Percentiles rank a stretch among this genome's conserved stretches.
Conservation (phyloP, 768 basidiomycete species). For the Symmetrospora coprosmae region DNA sequence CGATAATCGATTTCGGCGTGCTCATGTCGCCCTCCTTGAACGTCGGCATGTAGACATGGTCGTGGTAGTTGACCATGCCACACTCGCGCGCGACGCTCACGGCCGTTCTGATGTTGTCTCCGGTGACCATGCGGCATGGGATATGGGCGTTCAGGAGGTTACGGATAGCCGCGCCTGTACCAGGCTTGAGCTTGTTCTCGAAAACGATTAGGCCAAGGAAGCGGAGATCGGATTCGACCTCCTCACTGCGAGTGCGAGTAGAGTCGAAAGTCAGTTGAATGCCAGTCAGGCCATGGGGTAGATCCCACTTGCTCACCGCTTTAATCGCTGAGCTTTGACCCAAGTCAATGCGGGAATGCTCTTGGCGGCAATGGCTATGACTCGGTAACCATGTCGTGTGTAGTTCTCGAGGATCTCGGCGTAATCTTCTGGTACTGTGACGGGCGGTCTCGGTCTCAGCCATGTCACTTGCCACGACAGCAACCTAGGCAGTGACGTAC, state of each 20-base stretch:
- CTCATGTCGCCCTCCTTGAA: conserved; percentile 53
- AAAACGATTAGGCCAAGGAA: conserved; percentile 95
- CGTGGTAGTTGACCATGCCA: conserved; percentile 67
- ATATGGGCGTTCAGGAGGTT: conserved; percentile 75
- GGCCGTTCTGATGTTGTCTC: conserved; percentile 90
- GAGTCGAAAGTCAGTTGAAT: neutral
- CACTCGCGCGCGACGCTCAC: conserved; percentile 95
- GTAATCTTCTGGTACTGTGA: conserved; percentile 80
- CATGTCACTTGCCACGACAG: neutral
- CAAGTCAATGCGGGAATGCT: conserved; percentile 83
- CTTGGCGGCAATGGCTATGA: conserved; percentile 96
- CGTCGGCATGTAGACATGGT: conserved; percentile 69
- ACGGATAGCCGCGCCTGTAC: conserved; percentile 77
- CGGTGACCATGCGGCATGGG: conserved; percentile 93
- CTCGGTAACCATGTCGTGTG: conserved; percentile 87
- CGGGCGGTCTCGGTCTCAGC: too few relatives aligned
- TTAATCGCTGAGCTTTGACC: conserved; percentile 93
- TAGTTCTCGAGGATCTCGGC: conserved; percentile 93
- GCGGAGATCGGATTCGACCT: conserved; percentile 74
- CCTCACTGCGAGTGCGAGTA: conserved; percentile 49
- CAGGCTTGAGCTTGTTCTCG: conserved; percentile 90
- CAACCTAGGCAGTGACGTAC: conserved; percentile 45
- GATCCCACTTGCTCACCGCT: conserved; percentile 48
- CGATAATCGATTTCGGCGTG: conserved; percentile 47
- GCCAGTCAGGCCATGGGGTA: rapidly evolving